Evolutionary conservation across 78 protist species (phyloP).

Genomic region (Dictyostelium capitatum): DNA sequence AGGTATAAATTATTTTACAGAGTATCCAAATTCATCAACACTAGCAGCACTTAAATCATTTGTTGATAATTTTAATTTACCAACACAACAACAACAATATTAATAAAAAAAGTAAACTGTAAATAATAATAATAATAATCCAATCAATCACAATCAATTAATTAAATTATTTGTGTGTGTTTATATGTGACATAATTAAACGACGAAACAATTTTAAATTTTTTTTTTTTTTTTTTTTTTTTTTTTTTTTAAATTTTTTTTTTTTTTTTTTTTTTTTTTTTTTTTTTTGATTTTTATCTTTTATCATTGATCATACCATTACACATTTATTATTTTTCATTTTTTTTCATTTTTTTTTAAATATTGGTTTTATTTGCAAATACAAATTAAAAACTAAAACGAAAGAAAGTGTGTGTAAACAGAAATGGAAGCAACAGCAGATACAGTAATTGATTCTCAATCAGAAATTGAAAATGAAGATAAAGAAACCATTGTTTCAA

Average conservation of each 20-base stretch:
- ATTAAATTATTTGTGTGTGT: no score
- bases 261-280: neutral
- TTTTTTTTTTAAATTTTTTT: neutral
- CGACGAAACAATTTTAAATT: neutral
- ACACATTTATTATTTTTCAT: neutral
- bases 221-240: neutral
- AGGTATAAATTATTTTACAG: slow-evolving; percentile 67
- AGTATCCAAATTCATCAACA: slow-evolving; percentile 73
- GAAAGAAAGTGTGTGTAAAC: no score
- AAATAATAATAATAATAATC: neutral
- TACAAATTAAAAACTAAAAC: neutral
- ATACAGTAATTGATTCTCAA: neutral
- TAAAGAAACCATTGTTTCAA: neutral
- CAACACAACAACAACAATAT: neutral
- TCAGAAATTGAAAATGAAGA: neutral
- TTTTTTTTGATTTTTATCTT: neutral
- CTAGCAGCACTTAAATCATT: slow-evolving; percentile 32
- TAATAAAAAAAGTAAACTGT: neutral
- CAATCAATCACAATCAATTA: no score
- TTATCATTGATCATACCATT: no score
- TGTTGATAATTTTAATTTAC: slow-evolving; percentile 16
- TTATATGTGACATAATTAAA: neutral
- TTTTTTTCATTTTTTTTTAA: neutral
- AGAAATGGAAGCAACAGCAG: neutral
- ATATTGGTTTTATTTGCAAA: neutral